Base-by-base conservation (phyloP, 768 basidiomycete species). In the Pleurotus citrinopileatus region DNA sequence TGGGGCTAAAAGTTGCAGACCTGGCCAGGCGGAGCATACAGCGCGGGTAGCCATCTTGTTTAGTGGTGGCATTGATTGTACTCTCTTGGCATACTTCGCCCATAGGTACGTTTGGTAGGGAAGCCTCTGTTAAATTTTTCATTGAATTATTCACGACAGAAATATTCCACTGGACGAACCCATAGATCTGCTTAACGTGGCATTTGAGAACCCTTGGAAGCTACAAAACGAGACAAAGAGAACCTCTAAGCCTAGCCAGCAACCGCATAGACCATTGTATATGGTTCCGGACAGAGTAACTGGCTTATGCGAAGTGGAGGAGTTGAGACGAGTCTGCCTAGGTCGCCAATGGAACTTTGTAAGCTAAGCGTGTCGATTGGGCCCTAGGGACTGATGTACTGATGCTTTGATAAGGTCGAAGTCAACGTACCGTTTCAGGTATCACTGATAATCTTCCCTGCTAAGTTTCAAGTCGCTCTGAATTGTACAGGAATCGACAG, bases 11-110 rank as follows among this genome's bases (percentile, higher is more conserved):
- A n/a, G 53, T 19, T 53, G 19, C 46, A 32, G 51, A 44, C 22
- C 38, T 25, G 70, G 70, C 13, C 58, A 55, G 10, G 55, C 55
- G 2, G 52, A 62, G 48, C 73, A 74, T 5, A 66, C 73, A 46
- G 76, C 86, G 3, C 78, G 87, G 48, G 75, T 97, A 2, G 94
- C 89, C 2, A 77, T 99, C 7, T 78, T 99, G 7, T 99, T 98
- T 68, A 96, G 93, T 32, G 97, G 97, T 26, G 97, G 97, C 0
- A 92, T 99, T 40, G 97, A 99, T 65, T 98, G 87, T 9, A 87
- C 95, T 0, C 72, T 91, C 36, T 62, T 98, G 5, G 84, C 95
- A 0, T 87, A 81, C 62, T 74, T 99, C 4, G 89, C 93, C 1
- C 81, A 95, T 62, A 75, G 74, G 88, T 91, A 62, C 48, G 79